These are phyloP conservation scores for Aeminium ludgeri DNA, from an alignment of 495 filamentous ascomycete species.

Conservation along the genomic window DNA sequence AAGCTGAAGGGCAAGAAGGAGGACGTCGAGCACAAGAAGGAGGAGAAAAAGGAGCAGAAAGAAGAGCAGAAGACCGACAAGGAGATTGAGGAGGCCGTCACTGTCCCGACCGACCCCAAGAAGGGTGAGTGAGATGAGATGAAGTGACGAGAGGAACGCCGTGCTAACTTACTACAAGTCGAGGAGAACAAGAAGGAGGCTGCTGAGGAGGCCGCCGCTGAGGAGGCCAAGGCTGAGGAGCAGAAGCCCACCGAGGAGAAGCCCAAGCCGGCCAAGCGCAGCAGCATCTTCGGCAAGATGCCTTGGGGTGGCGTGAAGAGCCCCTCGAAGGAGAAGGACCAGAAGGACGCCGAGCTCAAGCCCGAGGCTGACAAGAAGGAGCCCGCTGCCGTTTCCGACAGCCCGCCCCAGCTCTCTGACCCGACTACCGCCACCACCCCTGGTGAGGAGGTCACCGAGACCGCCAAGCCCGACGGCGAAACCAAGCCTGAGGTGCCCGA, in stretches of 20 bases:
- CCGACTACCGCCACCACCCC: constrained; percentile 4
- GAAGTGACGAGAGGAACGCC: constrained; percentile 8
- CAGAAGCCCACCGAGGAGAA: constrained; percentile 4
- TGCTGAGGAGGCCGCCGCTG: neutral
- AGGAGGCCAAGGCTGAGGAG: too few relatives aligned
- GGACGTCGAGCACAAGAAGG: constrained; percentile 30
- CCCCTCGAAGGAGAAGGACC: constrained; percentile 26
- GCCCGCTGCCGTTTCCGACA: constrained; percentile 12
- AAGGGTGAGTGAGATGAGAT: too few relatives aligned
- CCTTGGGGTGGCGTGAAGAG: constrained; percentile 21
- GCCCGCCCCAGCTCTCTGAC: constrained; percentile 7
- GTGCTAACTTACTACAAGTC: constrained; percentile 7
- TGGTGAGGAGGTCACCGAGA: constrained; percentile 1
- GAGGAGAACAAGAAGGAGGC: constrained; percentile 9
- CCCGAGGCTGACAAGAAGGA: constrained; percentile 6
- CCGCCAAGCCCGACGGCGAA: constrained; percentile 3
- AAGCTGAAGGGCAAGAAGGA: constrained; percentile 49
- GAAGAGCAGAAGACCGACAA: constrained; percentile 30
- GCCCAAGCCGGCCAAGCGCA: constrained; percentile 25
- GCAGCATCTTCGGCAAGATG: constrained; percentile 26
- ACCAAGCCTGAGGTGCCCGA: constrained; percentile 5
- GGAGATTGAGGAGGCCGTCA: constrained; percentile 14
- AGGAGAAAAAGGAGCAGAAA: constrained; percentile 36
- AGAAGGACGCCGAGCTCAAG: constrained; percentile 21
- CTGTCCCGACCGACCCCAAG: neutral